Conservation (phyloP, 352 stramenopile genomes). For the Phytophthora boehmeriae region DNA sequence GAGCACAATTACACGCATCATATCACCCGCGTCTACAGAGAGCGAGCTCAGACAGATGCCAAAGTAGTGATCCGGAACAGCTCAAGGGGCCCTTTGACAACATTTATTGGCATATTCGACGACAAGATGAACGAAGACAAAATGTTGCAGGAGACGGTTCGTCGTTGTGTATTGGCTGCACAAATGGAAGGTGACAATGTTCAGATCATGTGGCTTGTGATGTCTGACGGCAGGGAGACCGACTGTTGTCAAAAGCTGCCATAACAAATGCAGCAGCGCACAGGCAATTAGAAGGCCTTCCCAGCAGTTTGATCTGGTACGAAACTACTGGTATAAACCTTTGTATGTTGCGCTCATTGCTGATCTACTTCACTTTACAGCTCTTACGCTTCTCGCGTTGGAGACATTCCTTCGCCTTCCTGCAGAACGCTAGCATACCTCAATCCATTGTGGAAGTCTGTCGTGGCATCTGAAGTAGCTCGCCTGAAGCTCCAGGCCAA, state of each 20-base stretch:
- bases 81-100: constrained; percentile 12
- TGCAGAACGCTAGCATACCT: constrained; percentile 41
- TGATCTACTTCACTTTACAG: constrained; percentile 14
- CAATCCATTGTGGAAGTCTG: constrained; percentile 30
- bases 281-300: constrained; percentile 12
- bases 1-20: constrained; percentile 25
- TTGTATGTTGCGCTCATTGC: background rate
- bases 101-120: constrained; percentile 30
- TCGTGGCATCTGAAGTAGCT: constrained; percentile 8
- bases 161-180: constrained; percentile 1
- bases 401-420: constrained; percentile 31
- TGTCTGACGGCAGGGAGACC: constrained; percentile 15
- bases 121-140: constrained; percentile 11
- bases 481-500: constrained; percentile 10
- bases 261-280: background rate
- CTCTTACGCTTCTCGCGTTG: constrained; percentile 37
- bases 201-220: background rate
- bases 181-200: background rate
- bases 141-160: constrained; percentile 16
- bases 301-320: constrained; percentile 35
- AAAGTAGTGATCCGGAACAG: constrained; percentile 34
- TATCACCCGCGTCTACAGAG: constrained; percentile 9
- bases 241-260: constrained; percentile 15
- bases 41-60: constrained; percentile 4
- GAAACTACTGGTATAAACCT: background rate